Conservation (phyloP, 805 yeast genomes). For the Pichia paraexigua region DNA sequence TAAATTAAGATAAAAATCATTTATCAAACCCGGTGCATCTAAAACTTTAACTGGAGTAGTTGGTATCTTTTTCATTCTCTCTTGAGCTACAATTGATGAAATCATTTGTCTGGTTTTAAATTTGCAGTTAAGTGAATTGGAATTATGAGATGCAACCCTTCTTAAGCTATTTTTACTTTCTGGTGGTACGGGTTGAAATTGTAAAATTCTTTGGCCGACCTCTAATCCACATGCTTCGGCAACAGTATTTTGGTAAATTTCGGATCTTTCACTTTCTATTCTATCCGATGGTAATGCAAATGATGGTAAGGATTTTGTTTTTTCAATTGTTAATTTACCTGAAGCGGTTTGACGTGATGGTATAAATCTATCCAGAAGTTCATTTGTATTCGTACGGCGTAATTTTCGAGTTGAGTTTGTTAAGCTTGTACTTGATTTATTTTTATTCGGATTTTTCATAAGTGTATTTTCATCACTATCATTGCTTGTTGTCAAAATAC, state of each 20-base stretch:
- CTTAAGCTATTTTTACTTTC: slow-evolving; percentile 27
- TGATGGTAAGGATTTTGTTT: slow-evolving; percentile 24
- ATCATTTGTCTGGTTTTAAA: slow-evolving; percentile 20
- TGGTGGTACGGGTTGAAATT: slow-evolving; percentile 84
- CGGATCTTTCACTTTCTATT: slow-evolving; percentile 44
- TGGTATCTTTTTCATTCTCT: slow-evolving; percentile 70
- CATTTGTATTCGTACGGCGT: slow-evolving; percentile 30
- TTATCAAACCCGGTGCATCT: slow-evolving; percentile 92
- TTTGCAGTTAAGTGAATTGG: slow-evolving; percentile 6
- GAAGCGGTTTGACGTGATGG: slow-evolving; percentile 48
- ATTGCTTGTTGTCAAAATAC: background rate
- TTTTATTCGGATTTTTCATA: background rate
- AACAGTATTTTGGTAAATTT: slow-evolving; percentile 67
- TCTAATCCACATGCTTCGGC: slow-evolving; percentile 93
- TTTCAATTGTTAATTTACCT: slow-evolving; percentile 36
- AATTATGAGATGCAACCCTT: slow-evolving; percentile 13
- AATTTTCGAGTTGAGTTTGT: slow-evolving; percentile 22
- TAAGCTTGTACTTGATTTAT: slow-evolving; percentile 3
- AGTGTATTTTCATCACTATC: background rate
- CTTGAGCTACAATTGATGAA: slow-evolving; percentile 44
- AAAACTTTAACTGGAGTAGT: slow-evolving; percentile 86
- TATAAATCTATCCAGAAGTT: slow-evolving; percentile 46
- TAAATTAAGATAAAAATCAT: slow-evolving; percentile 85
- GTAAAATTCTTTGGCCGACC: slow-evolving; percentile 72
- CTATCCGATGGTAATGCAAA: slow-evolving; percentile 43